A percentile compares a stretch with the other conserved stretches of the same genome.
These are phyloP conservation scores for Francoa sonchifolia DNA, from an alignment of 441 rosid species.

Conservation along the genomic window DNA sequence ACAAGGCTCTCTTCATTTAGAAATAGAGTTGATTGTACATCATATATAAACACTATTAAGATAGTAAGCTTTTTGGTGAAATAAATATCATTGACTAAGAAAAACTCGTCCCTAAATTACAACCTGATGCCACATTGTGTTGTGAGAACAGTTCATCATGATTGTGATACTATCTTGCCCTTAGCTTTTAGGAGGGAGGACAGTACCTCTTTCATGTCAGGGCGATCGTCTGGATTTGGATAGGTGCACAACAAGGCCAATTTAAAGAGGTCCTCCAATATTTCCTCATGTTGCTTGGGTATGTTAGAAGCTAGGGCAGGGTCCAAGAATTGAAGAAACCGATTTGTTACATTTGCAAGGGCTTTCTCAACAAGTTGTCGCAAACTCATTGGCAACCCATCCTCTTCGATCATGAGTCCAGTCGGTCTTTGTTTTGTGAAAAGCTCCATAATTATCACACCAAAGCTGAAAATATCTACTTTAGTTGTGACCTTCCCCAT, in stretches of 20 bases:
- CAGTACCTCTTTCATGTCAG: slow-evolving; percentile 46
- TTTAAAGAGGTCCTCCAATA: slow-evolving; percentile 30
- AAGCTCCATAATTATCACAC: slow-evolving; percentile 57
- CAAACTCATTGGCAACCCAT: slow-evolving; percentile 35
- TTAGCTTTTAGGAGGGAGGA: slow-evolving; percentile 34
- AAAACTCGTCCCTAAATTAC: background rate
- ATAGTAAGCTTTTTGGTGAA: no score
- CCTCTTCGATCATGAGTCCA: slow-evolving; percentile 33
- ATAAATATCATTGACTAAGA: background rate
- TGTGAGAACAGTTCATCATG: background rate
- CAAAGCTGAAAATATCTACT: slow-evolving; percentile 81
- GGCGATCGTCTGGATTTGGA: slow-evolving; percentile 52
- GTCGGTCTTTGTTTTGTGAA: slow-evolving; percentile 66
- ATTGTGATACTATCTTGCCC: background rate
- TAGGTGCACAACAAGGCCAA: slow-evolving; percentile 50
- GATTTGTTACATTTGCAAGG: slow-evolving; percentile 24
- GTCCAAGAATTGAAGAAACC: slow-evolving; percentile 45
- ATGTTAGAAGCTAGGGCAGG: slow-evolving; percentile 20
- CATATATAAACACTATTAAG: no score
- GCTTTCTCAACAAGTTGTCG: slow-evolving; percentile 44
- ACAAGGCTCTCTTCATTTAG: no score
- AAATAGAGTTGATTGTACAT: no score
- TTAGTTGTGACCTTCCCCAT: slow-evolving; percentile 66
- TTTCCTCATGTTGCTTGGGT: slow-evolving; percentile 21
- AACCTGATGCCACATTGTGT: background rate